A percentile compares a stretch with the other conserved stretches of the same genome.
Conservation (phyloP, 2,329 filamentous ascomycete species). For the Lachnellula cervina region DNA sequence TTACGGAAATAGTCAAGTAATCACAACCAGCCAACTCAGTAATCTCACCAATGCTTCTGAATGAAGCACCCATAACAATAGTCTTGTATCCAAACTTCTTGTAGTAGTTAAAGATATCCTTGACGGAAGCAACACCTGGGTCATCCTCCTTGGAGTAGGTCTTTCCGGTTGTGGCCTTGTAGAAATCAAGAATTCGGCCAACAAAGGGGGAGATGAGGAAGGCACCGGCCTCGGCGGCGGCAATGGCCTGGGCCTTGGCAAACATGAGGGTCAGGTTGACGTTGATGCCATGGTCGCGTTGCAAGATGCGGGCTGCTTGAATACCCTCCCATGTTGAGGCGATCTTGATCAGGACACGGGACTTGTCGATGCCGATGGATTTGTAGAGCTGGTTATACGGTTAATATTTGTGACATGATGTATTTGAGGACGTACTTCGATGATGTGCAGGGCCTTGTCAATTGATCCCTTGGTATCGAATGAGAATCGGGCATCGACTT, state of each 20-base stretch:
- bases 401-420: background rate
- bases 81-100: constrained; percentile 99
- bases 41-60: constrained; percentile 94
- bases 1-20: constrained; percentile 94
- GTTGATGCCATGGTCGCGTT: constrained; percentile 95
- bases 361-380: constrained; percentile 83
- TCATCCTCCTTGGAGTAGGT: constrained; percentile 86
- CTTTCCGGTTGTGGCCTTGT: constrained; percentile 94
- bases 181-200: constrained; percentile 98
- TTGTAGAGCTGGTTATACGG: constrained; percentile 74
- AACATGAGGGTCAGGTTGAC: constrained; percentile 99
- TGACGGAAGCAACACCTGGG: constrained; percentile 91
- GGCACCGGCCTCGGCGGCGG: constrained; percentile 87
- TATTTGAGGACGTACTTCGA: constrained; percentile 64
- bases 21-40: constrained; percentile 97
- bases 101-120: constrained; percentile 99
- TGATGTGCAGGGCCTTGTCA: constrained; percentile 94
- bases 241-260: constrained; percentile 90
- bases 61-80: constrained; percentile 99
- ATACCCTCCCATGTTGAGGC: constrained; percentile 99
- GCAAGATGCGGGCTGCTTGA: constrained; percentile 95
- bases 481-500: constrained; percentile 93
- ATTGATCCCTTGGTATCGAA: constrained; percentile 92
- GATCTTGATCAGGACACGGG: constrained; percentile 96
- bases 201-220: constrained; percentile 99